Evolutionary conservation across 2,329 filamentous ascomycete genomes (phyloP), one percentile per base, ranked within the genome.

Genomic region (Emergomyces africanus): DNA sequence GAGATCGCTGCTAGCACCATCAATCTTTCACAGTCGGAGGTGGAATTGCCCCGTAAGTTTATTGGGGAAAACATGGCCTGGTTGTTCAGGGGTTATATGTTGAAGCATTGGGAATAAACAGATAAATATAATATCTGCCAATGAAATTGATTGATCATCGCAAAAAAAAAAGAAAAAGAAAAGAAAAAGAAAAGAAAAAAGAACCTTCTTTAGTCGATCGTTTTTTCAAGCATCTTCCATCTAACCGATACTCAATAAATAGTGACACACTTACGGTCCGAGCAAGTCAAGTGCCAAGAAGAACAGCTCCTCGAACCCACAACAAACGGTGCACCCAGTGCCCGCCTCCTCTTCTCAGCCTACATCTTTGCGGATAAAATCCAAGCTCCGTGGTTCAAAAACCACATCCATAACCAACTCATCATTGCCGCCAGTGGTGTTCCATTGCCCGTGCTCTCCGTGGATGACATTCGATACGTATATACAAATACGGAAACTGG

Each of bases 341-440:
- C 30, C 12, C 41, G 41, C 54, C 54, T 57, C 14, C 39, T 57
- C 15, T 57, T 57, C 54, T 57, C 54, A 20, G 48, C 54, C n/a
- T 57, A 57, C 41, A 48, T 57, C 37, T 44, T 57, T 5, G 41
- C 39, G 9, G 30, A 46, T 30, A 57, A 57, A 57, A 57, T 48
- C 41, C 54, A 57, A 57, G 35, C 54, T 18, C 39, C 54, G 9
- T 46, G 54, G 39, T 57, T 57, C 54, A 57, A 57, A 41, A 48
- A 28, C 14, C 54, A 57, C 20, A 57, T 57, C 44, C 28, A 46
- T 23, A 48, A 57, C 54, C 41, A 41, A n/a, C 39, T 57, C 37
- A 23, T 48, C 41, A 8, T n/a, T n/a, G 54, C 25, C 33, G 44
- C 10, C 14, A 33, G 10, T 10, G 20, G 18, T 5, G 15, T 9